Evolutionary conservation across 176 grass and related monocot genomes (phyloP).

Genomic region (Phyllostachys edulis): DNA sequence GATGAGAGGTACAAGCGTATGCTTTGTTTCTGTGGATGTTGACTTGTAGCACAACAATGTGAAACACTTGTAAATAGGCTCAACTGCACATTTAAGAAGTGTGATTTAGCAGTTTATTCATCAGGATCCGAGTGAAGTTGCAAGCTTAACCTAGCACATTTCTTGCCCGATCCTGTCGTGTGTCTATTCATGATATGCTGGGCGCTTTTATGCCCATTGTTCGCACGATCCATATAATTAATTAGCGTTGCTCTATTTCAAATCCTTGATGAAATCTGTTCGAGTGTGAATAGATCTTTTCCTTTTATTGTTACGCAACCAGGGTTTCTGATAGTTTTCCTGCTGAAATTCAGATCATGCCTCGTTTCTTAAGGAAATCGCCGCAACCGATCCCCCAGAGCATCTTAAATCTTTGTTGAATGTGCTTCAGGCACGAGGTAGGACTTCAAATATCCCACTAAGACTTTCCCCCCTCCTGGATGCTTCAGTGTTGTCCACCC

Average conservation of each 20-base stretch:
- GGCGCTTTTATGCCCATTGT: not conserved
- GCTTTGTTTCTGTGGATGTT: not conserved
- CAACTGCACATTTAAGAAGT: not conserved
- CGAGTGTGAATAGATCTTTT: not conserved
- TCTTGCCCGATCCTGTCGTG: not conserved
- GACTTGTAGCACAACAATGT: not conserved
- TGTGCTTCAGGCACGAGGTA: constrained; percentile 87
- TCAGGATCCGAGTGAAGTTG: no score
- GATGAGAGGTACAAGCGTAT: not conserved
- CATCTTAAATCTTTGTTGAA: constrained; percentile 70
- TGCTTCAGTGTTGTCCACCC: not conserved
- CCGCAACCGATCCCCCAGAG: constrained; percentile 63
- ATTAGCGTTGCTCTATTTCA: not conserved
- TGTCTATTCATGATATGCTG: not conserved
- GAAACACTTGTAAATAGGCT: not conserved
- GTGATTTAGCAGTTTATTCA: not conserved
- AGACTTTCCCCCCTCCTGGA: no score
- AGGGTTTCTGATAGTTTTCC: not conserved
- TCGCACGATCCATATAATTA: not conserved
- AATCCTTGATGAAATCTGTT: not conserved
- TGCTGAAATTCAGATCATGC: constrained; percentile 58
- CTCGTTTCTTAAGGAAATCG: constrained; percentile 77
- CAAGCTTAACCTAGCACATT: not conserved
- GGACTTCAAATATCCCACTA: not conserved
- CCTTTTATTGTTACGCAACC: not conserved